These are phyloP conservation scores for Cryphonectria radicalis DNA, from an alignment of 2,329 filamentous ascomycete genomes.

Conservation along the genomic window DNA sequence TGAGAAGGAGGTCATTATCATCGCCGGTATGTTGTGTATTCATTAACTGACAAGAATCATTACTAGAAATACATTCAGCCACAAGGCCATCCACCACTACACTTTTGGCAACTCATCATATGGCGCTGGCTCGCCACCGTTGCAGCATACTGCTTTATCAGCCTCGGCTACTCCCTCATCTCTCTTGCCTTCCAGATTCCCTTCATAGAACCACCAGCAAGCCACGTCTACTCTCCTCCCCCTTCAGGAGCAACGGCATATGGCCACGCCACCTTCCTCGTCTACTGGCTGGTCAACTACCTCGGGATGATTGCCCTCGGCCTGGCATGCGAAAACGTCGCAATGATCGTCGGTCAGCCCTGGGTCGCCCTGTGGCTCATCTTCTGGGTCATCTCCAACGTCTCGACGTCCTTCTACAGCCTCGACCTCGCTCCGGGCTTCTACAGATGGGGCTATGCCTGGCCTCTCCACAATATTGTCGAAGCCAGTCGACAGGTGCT, in stretches of 20 bases:
- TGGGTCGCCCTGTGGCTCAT: constrained; percentile 67
- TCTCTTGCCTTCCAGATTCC: constrained; percentile 66
- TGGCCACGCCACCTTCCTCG: constrained; percentile 60
- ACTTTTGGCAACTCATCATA: constrained; percentile 60
- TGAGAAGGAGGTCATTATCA: neutral
- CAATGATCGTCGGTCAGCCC: constrained; percentile 63
- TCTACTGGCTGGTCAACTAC: constrained; percentile 69
- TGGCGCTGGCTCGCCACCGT: constrained; percentile 63
- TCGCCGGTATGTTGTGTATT: neutral
- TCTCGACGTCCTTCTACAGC: constrained; percentile 62
- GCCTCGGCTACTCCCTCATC: constrained; percentile 66
- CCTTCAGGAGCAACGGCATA: constrained; percentile 57
- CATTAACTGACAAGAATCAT: neutral
- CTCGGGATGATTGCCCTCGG: constrained; percentile 66
- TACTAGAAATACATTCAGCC: constrained; percentile 55
- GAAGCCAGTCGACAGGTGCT: constrained; percentile 62
- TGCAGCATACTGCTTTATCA: constrained; percentile 63
- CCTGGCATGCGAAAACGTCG: constrained; percentile 67
- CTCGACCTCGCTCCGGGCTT: constrained; percentile 62
- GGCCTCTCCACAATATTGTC: constrained; percentile 67
- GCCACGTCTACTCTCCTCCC: constrained; percentile 44
- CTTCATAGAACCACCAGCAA: constrained; percentile 54
- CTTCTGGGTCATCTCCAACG: constrained; percentile 71
- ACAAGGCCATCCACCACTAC: constrained; percentile 59
- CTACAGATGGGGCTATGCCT: constrained; percentile 66